Conservation (phyloP, 116 monocot genomes). For the Zostera marina region DNA sequence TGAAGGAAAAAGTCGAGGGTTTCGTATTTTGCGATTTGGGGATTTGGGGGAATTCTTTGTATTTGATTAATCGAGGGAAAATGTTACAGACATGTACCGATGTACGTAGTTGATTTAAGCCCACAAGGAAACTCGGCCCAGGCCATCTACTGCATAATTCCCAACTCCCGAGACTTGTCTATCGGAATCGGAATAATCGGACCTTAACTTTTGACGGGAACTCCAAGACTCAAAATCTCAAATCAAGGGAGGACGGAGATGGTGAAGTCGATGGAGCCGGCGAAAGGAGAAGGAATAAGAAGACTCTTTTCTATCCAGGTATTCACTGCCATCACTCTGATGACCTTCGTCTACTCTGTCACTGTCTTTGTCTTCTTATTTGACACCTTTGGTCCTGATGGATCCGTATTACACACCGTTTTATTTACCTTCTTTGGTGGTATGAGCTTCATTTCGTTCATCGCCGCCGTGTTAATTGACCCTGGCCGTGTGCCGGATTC, state of each 20-base stretch:
- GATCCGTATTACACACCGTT: not conserved
- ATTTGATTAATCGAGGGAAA: too few species aligned
- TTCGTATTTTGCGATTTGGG: too few species aligned
- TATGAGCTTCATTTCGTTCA: constrained; percentile 19
- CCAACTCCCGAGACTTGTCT: too few species aligned
- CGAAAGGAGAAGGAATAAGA: constrained; percentile 3
- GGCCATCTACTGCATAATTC: too few species aligned
- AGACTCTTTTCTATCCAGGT: constrained; percentile 7
- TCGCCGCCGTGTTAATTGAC: constrained; percentile 11
- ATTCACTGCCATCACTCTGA: constrained; percentile 8
- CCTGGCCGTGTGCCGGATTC: constrained; percentile 15
- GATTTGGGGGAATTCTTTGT: too few species aligned
- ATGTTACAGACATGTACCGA: too few species aligned
- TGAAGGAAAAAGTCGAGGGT: too few species aligned
- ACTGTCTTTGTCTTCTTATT: constrained; percentile 10
- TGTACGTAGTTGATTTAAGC: too few species aligned
- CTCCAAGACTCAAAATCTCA: not conserved
- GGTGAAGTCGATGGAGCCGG: not conserved
- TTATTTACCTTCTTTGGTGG: constrained; percentile 8
- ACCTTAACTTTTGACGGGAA: too few species aligned
- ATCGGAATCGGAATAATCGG: too few species aligned
- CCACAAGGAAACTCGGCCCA: too few species aligned
- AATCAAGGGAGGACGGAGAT: not conserved
- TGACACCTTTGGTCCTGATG: not conserved
- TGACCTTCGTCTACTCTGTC: constrained; percentile 8